These are phyloP conservation scores for Oryza meridionalis DNA, from an alignment of 176 grass and related monocot species.

Conservation along the genomic window DNA sequence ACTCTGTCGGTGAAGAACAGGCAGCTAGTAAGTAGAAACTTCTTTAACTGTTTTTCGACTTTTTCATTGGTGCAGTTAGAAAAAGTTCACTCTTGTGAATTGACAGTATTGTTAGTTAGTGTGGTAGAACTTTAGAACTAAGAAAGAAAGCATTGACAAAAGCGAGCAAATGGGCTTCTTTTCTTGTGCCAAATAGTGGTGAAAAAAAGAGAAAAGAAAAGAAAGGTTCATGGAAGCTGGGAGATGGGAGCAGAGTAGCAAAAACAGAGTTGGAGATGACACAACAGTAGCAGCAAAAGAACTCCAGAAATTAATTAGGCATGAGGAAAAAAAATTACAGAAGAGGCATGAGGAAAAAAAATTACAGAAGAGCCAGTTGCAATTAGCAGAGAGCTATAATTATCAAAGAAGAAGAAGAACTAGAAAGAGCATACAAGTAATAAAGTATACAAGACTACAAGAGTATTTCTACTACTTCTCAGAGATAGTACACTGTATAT, in stretches of 20 bases:
- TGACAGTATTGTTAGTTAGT: background rate
- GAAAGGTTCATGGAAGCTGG: background rate
- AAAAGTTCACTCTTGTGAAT: background rate
- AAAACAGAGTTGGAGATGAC: background rate
- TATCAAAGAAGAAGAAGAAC: background rate
- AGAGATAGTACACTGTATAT: background rate
- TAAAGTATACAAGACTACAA: background rate
- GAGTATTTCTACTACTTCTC: background rate
- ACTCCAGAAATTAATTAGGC: background rate
- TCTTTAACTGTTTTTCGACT: background rate
- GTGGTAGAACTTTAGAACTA: background rate
- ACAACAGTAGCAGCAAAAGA: background rate
- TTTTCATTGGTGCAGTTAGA: background rate
- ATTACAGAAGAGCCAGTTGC: background rate
- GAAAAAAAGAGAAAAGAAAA: background rate
- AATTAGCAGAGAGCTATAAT: background rate
- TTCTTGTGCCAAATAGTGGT: background rate
- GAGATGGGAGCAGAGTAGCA: background rate
- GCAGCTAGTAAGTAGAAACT: background rate
- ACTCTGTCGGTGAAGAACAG: background rate
- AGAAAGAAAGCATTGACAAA: background rate
- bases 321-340: background rate
- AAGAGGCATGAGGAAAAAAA: background rate
- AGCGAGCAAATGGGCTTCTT: background rate
- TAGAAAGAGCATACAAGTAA: background rate